Evolutionary conservation across 768 basidiomycete genomes (phyloP).

Genomic region (Lactarius sanguifluus): DNA sequence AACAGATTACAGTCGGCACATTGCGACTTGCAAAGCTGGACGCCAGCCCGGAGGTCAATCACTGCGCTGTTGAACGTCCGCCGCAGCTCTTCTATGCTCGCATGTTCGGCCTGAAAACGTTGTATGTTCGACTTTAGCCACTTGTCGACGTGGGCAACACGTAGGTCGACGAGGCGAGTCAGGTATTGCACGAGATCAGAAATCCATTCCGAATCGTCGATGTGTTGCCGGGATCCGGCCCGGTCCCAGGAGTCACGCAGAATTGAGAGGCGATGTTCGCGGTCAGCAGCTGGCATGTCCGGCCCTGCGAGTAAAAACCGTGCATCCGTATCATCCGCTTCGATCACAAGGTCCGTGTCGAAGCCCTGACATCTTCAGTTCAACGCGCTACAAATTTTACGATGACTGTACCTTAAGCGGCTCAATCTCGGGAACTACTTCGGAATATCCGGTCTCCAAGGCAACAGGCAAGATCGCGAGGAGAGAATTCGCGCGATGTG

Average conservation of each 20-base stretch:
- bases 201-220: slow-evolving; percentile 45
- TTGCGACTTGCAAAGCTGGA: slow-evolving; percentile 49
- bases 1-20: slow-evolving; percentile 49
- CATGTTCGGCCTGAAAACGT: slow-evolving; percentile 45
- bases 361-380: slow-evolving; percentile 43
- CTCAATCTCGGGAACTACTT: slow-evolving; percentile 46
- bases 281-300: slow-evolving; percentile 24
- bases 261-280: slow-evolving; percentile 32
- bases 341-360: slow-evolving; percentile 42
- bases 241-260: slow-evolving; percentile 37
- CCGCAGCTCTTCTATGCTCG: slow-evolving; percentile 47
- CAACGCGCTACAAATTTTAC: no score
- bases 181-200: slow-evolving; percentile 42
- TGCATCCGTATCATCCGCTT: slow-evolving; percentile 37
- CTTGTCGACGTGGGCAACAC: slow-evolving; percentile 47
- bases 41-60: slow-evolving; percentile 46
- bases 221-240: slow-evolving; percentile 36
- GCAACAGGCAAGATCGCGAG: slow-evolving; percentile 45
- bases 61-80: slow-evolving; percentile 44
- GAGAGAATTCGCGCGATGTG: slow-evolving; percentile 43
- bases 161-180: slow-evolving; percentile 40
- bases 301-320: slow-evolving; percentile 37
- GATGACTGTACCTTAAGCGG: slow-evolving; percentile 46
- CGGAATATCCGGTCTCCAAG: slow-evolving; percentile 46
- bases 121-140: slow-evolving; percentile 53